Conservation (phyloP, 208 protist genomes). For the Trichomonas tenax region DNA sequence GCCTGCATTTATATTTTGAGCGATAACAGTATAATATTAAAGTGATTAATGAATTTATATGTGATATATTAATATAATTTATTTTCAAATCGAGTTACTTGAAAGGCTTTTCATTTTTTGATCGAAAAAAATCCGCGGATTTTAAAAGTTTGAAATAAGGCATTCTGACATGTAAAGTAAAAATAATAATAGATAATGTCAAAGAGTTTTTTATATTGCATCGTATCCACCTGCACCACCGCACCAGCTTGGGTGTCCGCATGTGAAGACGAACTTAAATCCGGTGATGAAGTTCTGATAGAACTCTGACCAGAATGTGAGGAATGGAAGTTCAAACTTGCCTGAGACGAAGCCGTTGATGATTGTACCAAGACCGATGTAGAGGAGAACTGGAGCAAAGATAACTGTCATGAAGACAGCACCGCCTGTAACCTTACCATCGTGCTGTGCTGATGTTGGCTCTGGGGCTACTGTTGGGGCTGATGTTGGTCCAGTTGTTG, state of each 20-base stretch:
- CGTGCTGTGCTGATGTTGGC: neutral
- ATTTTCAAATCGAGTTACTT: too few species aligned
- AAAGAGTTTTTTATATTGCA: neutral
- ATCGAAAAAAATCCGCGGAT: too few species aligned
- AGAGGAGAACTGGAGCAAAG: neutral
- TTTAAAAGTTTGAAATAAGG: too few species aligned
- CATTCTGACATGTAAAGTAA: too few species aligned
- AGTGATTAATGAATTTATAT: too few species aligned
- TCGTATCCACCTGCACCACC: neutral
- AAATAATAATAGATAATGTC: too few species aligned
- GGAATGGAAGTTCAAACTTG: neutral
- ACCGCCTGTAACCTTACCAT: neutral
- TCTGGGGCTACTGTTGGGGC: neutral
- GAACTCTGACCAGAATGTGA: neutral
- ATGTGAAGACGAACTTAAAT: neutral
- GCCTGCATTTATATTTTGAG: too few species aligned
- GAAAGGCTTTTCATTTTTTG: too few species aligned
- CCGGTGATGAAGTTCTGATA: neutral
- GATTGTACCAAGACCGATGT: neutral
- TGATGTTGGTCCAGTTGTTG: neutral
- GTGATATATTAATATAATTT: too few species aligned
- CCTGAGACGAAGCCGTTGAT: neutral
- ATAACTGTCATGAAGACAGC: neutral
- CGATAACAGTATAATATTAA: too few species aligned
- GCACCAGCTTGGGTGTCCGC: neutral